A percentile compares a stretch with the other conserved stretches of the same genome.
These are phyloP conservation scores for Clonostachys byssicola DNA, from an alignment of 2,329 filamentous ascomycete species.

Conservation along the genomic window DNA sequence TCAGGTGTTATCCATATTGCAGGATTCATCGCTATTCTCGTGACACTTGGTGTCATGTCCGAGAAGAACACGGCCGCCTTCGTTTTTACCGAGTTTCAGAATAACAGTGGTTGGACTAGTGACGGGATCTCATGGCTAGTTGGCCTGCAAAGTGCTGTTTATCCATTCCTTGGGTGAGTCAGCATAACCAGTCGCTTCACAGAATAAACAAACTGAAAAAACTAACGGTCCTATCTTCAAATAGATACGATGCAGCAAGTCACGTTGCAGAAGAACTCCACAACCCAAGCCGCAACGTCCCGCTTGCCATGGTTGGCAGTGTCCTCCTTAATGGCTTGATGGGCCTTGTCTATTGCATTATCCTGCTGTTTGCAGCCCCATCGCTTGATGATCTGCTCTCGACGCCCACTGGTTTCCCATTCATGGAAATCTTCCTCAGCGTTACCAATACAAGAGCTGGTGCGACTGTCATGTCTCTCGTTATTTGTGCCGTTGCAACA, in stretches of 20 bases:
- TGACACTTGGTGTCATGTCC: conserved; percentile 20
- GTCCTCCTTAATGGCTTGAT: conserved; percentile 36
- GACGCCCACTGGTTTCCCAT: conserved; percentile 34
- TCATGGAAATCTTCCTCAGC: conserved; percentile 33
- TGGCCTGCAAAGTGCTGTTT: conserved; percentile 20
- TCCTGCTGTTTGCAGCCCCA: conserved; percentile 33
- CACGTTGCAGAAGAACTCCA: conserved; percentile 26
- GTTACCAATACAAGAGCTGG: conserved; percentile 15
- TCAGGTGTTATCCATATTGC: conserved; percentile 16
- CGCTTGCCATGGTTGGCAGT: conserved; percentile 29
- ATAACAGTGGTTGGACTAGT: conserved; percentile 21
- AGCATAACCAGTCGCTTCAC: background rate
- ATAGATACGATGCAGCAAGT: conserved; percentile 23
- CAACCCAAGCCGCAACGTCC: conserved; percentile 23
- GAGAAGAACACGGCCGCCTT: conserved; percentile 18
- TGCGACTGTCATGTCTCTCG: conserved; percentile 18
- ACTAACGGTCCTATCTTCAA: too few relatives aligned
- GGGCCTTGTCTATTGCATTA: conserved; percentile 16
- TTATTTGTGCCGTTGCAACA: conserved; percentile 15
- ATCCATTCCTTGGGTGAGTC: conserved; percentile 24
- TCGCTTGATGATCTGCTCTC: conserved; percentile 29
- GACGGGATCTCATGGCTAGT: conserved; percentile 24
- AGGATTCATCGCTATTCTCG: conserved; percentile 17
- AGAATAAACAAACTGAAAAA: too few relatives aligned
- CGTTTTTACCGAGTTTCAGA: conserved; percentile 22